These are phyloP conservation scores for Brassica incana DNA, from an alignment of 345 rosid species.

Conservation along the genomic window DNA sequence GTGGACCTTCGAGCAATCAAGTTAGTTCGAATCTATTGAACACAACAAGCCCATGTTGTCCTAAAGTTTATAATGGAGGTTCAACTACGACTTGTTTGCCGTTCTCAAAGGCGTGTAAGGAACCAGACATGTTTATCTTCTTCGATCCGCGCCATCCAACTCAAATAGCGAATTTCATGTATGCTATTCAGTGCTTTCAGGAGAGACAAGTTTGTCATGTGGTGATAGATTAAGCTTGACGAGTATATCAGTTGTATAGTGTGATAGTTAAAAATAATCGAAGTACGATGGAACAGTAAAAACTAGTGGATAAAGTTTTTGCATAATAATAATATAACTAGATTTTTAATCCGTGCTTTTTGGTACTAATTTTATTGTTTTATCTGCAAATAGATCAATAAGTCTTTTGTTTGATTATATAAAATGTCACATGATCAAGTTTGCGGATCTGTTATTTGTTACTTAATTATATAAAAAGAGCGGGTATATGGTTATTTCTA, in stretches of 20 bases:
- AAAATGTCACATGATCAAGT: no score
- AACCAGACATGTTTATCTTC: conserved; percentile 11
- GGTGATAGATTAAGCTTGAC: background rate
- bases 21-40: conserved; percentile 15
- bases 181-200: conserved; percentile 11
- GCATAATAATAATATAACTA: background rate
- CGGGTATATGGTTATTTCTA: no score
- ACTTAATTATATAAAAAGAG: no score
- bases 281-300: background rate
- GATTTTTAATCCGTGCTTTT: no score
- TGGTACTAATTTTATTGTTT: no score
- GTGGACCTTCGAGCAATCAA: conserved; percentile 13
- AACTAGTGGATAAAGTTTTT: background rate
- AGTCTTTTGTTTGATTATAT: no score
- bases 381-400: no score
- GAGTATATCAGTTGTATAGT: background rate
- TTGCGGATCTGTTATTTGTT: no score
- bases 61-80: conserved; percentile 30
- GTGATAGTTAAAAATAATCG: background rate
- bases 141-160: conserved; percentile 32
- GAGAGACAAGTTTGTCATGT: conserved; percentile 6
- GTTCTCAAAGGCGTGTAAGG: background rate
- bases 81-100: conserved; percentile 2
- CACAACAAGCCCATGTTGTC: conserved; percentile 35
- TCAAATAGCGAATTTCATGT: conserved; percentile 25